Base-by-base conservation (phyloP, 331 rosid genomes). In the Malus hybrid region DNA sequence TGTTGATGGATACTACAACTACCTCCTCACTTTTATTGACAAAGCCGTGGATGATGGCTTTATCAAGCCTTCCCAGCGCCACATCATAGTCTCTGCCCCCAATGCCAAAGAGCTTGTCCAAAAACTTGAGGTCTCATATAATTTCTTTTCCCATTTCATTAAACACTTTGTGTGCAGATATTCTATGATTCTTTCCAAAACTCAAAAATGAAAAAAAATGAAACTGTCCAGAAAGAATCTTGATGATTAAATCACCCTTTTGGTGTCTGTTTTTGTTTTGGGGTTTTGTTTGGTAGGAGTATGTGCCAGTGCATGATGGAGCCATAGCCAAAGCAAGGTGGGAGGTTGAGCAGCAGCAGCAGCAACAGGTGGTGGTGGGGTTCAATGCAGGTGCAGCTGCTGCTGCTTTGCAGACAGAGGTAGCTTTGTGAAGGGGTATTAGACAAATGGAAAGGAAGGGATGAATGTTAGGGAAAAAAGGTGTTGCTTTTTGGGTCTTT, bases 21-120 rank as follows among this genome's bases (percentile, higher is more conserved):
- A 61, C 54, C 83, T 87, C 12, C 86, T 88, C n/a, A 71, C 85
- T 16, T 88, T 86, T 76, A 83, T 88, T 54, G 92, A 88, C 76
- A 83, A 85, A 70, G 88, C 86, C 19, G 88, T 88, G 56, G 90
- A 88, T 22, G 88, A 88, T 46, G 92, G 92, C 15, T 88, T 88
- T 65, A 88, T 88, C 75, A 73, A 55, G 76, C 90, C 92, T 2
- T 81, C 87, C 19, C 88, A 83, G 76, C 88, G 88, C 27, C 72
- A 82, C 72, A 88, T 88, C 77, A 79, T 88, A 3, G 90, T 88
- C 65, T 81, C 88, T 2, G 90, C 92, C 5, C 80, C 86, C 7
- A 85, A 65, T 33, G 89, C 90, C 28, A 81, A 85, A 59, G 90
- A 85, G 33, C 92, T 88, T 34, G 81, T 88, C 62, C 86, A 83